Percentiles rank a stretch among this genome's conserved stretches.
Conservation (phyloP, 148 eudicot species). For the Persicaria maculosa region DNA sequence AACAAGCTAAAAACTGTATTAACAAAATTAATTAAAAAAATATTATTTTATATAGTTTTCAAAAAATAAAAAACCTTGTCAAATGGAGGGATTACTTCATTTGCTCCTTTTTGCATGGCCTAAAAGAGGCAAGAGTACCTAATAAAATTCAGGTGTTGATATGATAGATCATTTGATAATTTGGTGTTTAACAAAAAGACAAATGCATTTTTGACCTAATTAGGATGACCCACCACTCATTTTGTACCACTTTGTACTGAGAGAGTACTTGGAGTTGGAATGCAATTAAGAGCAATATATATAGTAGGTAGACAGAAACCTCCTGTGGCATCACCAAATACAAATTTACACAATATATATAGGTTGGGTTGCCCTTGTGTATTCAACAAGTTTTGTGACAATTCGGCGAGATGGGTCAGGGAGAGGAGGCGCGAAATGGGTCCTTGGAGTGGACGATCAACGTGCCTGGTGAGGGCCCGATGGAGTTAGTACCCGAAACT, state of each 20-base stretch:
- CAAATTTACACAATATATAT: background rate
- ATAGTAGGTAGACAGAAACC: background rate
- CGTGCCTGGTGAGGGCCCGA: slow-evolving; percentile 43
- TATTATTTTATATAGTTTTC: no score
- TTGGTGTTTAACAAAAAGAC: background rate
- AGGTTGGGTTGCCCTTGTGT: background rate
- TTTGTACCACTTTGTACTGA: slow-evolving; percentile 9
- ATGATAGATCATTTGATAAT: background rate
- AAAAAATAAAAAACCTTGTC: no score
- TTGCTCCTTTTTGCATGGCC: background rate
- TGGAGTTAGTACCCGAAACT: slow-evolving; percentile 31
- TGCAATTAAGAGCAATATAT: background rate
- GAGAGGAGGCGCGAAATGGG: slow-evolving; percentile 18
- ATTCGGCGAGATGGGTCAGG: slow-evolving; percentile 20
- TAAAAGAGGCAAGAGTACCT: background rate
- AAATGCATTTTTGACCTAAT: slow-evolving; percentile 11
- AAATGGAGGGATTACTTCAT: no score
- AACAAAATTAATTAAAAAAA: no score
- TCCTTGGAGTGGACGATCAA: slow-evolving; percentile 63
- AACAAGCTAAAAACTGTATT: no score
- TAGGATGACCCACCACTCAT: background rate
- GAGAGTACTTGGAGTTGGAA: background rate
- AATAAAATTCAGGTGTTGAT: background rate
- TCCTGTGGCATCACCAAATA: background rate
- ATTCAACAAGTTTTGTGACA: background rate